A percentile compares a stretch with the other conserved stretches of the same genome.
Evolutionary conservation across 164 flowering plant genomes (phyloP).

Genomic region (Warburgia ugandensis): DNA sequence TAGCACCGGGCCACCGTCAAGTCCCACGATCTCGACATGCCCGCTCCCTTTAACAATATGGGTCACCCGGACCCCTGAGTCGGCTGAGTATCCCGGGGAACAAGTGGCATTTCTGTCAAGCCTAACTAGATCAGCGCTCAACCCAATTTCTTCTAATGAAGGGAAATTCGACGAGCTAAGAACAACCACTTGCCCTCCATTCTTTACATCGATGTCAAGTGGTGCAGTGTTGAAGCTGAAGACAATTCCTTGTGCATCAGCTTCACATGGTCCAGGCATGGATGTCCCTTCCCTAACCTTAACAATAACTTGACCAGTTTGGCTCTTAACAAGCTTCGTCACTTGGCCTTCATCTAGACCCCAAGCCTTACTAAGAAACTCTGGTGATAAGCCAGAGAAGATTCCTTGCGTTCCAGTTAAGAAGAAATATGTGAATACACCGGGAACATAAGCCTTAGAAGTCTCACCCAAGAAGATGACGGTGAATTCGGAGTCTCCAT

Average conservation of each 20-base stretch:
- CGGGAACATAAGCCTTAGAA: constrained; percentile 41
- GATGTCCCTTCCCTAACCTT: constrained; percentile 24
- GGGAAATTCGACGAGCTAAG: constrained; percentile 50
- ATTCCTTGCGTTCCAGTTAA: constrained; percentile 51
- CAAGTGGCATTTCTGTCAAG: constrained; percentile 52
- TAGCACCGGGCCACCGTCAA: constrained; percentile 43
- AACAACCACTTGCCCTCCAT: constrained; percentile 43
- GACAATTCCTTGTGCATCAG: constrained; percentile 30
- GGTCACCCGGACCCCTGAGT: constrained; percentile 55
- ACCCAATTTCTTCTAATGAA: constrained; percentile 52
- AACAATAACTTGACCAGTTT: constrained; percentile 36
- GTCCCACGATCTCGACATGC: constrained; percentile 56
- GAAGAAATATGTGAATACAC: constrained; percentile 49
- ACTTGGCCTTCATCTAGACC: constrained; percentile 33
- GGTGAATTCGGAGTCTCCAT: constrained; percentile 42
- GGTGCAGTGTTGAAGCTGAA: constrained; percentile 48
- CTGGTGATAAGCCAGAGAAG: constrained; percentile 55
- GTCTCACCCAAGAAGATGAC: constrained; percentile 64
- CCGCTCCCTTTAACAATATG: constrained; percentile 65
- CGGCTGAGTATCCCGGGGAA: constrained; percentile 59
- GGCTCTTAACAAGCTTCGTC: constrained; percentile 37
- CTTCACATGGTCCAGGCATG: constrained; percentile 50
- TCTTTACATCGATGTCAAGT: constrained; percentile 42
- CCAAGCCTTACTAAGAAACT: constrained; percentile 52
- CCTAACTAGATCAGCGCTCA: constrained; percentile 57